These are phyloP conservation scores for Apiotrichum siamense DNA, from an alignment of 1,284 basidiomycete genomes.

Conservation along the genomic window DNA sequence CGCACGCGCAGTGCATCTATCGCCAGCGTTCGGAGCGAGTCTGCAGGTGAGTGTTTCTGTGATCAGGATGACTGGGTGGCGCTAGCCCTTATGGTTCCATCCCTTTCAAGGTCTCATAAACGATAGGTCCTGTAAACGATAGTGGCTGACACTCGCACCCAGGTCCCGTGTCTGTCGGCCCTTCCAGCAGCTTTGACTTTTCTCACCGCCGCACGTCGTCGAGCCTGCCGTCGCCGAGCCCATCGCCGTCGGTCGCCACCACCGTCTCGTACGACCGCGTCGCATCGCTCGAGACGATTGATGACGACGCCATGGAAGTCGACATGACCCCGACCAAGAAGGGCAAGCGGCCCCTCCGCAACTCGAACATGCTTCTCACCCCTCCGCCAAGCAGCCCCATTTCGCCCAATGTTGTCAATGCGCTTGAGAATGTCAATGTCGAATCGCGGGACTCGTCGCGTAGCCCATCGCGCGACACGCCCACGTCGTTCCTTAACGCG, in stretches of 20 bases:
- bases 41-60: constrained; percentile 17
- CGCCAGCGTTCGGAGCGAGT: constrained; percentile 38
- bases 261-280: constrained; percentile 19
- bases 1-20: constrained; percentile 34
- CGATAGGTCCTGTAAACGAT: not conserved
- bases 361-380: constrained; percentile 18
- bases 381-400: constrained; percentile 30
- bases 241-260: constrained; percentile 31
- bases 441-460: not conserved
- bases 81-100: constrained; percentile 7
- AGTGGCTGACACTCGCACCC: not conserved
- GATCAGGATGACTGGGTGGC: not conserved
- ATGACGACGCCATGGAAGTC: constrained; percentile 22
- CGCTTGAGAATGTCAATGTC: constrained; percentile 9
- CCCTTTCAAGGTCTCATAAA: constrained; percentile 17
- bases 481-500: constrained; percentile 20
- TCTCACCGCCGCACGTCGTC: constrained; percentile 12
- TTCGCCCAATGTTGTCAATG: constrained; percentile 7
- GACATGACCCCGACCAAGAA: constrained; percentile 30
- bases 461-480: not conserved
- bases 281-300: constrained; percentile 15
- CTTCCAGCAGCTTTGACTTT: constrained; percentile 2
- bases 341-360: constrained; percentile 6
- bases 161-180: not conserved
- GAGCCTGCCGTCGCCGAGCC: constrained; percentile 30